Percentiles rank a stretch among this genome's conserved stretches.
Conservation (phyloP, 257 asterid genomes). For the Forsythia viridissima region DNA sequence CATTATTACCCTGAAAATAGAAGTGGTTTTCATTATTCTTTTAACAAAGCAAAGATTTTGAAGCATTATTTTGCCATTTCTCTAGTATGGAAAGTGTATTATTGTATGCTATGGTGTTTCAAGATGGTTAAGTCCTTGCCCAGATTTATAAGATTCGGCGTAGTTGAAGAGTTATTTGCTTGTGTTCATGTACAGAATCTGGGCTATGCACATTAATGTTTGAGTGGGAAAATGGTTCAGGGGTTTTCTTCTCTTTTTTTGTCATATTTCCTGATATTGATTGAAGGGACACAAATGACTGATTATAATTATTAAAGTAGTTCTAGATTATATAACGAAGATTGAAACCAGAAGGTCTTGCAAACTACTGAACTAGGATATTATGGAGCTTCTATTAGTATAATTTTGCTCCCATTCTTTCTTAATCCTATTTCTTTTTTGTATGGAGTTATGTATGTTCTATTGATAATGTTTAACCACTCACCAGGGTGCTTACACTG, state of each 20-base stretch:
- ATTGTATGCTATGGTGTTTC: background rate
- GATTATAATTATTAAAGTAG: too few relatives aligned
- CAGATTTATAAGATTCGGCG: background rate
- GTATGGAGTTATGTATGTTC: background rate
- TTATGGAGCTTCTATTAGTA: background rate
- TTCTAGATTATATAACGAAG: background rate
- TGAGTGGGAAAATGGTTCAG: background rate
- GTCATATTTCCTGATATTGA: too few relatives aligned
- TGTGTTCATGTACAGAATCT: background rate
- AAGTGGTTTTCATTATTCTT: background rate
- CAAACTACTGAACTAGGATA: background rate
- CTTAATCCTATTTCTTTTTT: background rate
- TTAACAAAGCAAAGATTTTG: background rate
- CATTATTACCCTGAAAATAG: background rate
- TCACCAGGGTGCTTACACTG: slow-evolving; percentile 85
- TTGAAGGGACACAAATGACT: too few relatives aligned
- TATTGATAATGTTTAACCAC: background rate
- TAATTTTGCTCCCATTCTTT: background rate
- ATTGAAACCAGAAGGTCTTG: background rate
- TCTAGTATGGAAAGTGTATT: background rate
- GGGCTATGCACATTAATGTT: background rate
- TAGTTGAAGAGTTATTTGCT: background rate
- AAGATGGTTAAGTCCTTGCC: background rate
- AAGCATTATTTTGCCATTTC: background rate
- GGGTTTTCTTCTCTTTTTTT: too few relatives aligned